Percentiles rank a stretch among this genome's conserved stretches.
phyloP scores from a whole-genome alignment of 345 rosid species.

The Pugionium dolabratum region DNA sequence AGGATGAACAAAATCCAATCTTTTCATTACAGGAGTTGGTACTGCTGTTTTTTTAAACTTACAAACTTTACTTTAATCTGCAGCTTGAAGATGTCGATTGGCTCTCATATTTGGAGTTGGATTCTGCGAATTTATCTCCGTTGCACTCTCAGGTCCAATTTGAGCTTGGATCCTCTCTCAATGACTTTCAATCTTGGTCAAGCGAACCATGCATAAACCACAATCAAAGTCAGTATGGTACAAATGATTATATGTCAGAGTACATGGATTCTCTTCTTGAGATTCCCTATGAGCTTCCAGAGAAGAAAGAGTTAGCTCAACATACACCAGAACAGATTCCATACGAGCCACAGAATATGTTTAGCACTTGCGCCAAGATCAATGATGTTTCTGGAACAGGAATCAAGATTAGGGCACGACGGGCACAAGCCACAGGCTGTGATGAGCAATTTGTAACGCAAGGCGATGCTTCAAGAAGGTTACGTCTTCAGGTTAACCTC shows the following conservation, averaged over 20 bases:
- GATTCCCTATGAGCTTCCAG: constrained; percentile 40
- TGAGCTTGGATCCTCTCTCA: constrained; percentile 42
- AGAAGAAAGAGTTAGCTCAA: constrained; percentile 3
- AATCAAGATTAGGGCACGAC: constrained; percentile 53
- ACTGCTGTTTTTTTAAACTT: neutral
- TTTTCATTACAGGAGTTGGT: neutral
- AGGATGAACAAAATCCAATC: constrained; percentile 15
- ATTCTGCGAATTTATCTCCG: constrained; percentile 48
- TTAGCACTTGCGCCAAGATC: constrained; percentile 18
- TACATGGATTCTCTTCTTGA: constrained; percentile 48
- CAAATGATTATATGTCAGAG: constrained; percentile 39
- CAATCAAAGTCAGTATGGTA: constrained; percentile 28
- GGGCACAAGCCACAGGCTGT: constrained; percentile 30
- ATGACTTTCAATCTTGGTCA: constrained; percentile 26
- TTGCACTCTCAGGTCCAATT: constrained; percentile 46
- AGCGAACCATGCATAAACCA: constrained; percentile 17
- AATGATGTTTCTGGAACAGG: constrained; percentile 41
- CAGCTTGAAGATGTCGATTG: constrained; percentile 46
- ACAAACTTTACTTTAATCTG: constrained; percentile 26
- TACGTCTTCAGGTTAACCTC: constrained; percentile 49
- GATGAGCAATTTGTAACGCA: constrained; percentile 35
- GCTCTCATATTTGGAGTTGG: constrained; percentile 32
- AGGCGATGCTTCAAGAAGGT: constrained; percentile 65
- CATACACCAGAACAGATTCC: constrained; percentile 14
- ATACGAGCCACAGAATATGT: constrained; percentile 20